Evolutionary conservation across 148 eudicot species (phyloP).

Genomic region (Cornus florida): DNA sequence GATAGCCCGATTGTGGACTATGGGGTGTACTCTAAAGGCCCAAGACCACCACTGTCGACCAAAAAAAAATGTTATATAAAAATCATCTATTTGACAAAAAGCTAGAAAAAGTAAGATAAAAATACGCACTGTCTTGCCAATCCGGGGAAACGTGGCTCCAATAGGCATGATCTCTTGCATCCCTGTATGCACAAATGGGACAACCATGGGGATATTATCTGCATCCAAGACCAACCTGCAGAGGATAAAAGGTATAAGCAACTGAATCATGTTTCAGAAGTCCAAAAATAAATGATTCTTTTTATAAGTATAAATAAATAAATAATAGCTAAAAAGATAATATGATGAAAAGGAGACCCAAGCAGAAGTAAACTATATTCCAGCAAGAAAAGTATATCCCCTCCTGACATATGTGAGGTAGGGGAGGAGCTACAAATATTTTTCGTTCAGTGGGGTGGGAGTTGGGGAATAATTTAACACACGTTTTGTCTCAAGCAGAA

Average conservation of each 20-base stretch:
- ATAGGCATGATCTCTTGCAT: constrained; percentile 98
- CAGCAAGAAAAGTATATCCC: too few relatives aligned
- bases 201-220: constrained; percentile 72
- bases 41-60: too few relatives aligned
- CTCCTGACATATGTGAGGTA: not conserved
- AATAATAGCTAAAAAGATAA: too few relatives aligned
- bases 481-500: too few relatives aligned
- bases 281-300: not conserved
- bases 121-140: constrained; percentile 72
- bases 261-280: not conserved
- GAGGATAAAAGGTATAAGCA: constrained; percentile 13
- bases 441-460: too few relatives aligned
- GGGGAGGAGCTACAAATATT: too few relatives aligned
- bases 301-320: too few relatives aligned
- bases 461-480: too few relatives aligned
- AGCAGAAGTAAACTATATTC: not conserved
- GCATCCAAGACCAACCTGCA: constrained; percentile 84
- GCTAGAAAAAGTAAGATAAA: not conserved
- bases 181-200: constrained; percentile 95
- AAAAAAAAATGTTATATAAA: too few relatives aligned
- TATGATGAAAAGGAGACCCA: not conserved
- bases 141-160: constrained; percentile 77
- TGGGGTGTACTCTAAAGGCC: too few relatives aligned
- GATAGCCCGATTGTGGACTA: too few relatives aligned
- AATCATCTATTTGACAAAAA: not conserved